These are phyloP conservation scores for Sporothrix curviconia DNA, from an alignment of 2,329 filamentous ascomycete species.

Conservation along the genomic window DNA sequence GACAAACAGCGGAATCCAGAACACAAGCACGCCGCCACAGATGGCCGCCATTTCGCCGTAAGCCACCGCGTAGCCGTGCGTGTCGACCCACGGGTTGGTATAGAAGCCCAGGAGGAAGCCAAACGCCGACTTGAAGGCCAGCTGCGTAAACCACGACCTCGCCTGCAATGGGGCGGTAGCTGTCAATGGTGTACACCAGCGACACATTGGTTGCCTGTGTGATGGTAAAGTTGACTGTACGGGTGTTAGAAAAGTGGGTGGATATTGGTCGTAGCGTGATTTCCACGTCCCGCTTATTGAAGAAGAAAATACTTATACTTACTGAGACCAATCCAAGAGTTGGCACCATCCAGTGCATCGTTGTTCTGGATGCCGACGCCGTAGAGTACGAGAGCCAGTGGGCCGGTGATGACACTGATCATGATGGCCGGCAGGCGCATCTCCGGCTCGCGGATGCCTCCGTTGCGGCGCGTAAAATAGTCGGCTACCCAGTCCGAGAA, in stretches of 20 bases:
- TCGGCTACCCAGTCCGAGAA: constrained; percentile 43
- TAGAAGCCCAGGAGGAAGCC: constrained; percentile 55
- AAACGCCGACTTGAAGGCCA: constrained; percentile 51
- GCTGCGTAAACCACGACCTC: constrained; percentile 47
- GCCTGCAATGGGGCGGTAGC: constrained; percentile 50
- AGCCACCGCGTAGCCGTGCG: constrained; percentile 42
- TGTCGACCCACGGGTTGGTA: constrained; percentile 51
- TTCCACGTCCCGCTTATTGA: too few species aligned
- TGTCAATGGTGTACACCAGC: constrained; percentile 52
- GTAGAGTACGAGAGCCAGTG: constrained; percentile 39
- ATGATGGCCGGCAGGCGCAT: constrained; percentile 52
- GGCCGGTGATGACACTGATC: constrained; percentile 45
- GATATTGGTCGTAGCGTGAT: too few species aligned
- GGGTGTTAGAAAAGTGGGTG: constrained; percentile 6
- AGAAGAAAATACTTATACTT: constrained; percentile 24
- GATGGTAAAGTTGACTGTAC: constrained; percentile 48
- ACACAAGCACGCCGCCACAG: constrained; percentile 37
- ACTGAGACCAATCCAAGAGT: constrained; percentile 50
- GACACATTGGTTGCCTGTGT: constrained; percentile 49
- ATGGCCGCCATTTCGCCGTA: constrained; percentile 55
- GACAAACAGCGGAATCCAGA: constrained; percentile 45
- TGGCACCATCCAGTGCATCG: constrained; percentile 49
- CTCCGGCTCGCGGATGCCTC: constrained; percentile 47
- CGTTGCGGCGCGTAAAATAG: constrained; percentile 44
- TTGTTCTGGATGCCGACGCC: constrained; percentile 41